Evolutionary conservation across 768 basidiomycete genomes (phyloP).

Genomic region (Lactarius quietus): DNA sequence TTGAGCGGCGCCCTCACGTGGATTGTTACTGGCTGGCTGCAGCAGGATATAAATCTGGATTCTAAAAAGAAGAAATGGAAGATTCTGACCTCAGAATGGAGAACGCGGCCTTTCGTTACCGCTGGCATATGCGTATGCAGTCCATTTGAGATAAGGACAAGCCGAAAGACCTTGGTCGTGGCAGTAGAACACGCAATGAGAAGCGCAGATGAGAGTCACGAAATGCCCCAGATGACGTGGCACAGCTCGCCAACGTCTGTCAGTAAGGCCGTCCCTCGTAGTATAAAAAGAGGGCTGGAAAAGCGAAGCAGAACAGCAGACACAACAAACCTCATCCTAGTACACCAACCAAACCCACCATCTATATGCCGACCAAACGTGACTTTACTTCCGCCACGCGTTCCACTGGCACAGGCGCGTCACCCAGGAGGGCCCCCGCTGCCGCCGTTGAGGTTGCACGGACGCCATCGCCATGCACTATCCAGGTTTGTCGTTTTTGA

Average conservation of each 20-base stretch:
- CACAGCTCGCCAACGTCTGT: neutral
- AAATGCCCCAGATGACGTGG: neutral
- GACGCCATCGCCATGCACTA: neutral
- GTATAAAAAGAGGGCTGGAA: slow-evolving; percentile 7
- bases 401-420: neutral
- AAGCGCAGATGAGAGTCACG: neutral
- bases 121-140: neutral
- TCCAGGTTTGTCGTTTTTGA: slow-evolving; percentile 4
- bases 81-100: slow-evolving; percentile 9
- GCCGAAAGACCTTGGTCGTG: slow-evolving; percentile 9
- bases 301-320: slow-evolving; percentile 1
- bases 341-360: neutral
- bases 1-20: neutral
- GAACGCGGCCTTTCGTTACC: neutral
- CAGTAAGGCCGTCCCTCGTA: neutral
- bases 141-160: neutral
- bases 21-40: neutral
- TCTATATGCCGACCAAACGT: slow-evolving; percentile 14
- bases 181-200: neutral
- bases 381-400: neutral
- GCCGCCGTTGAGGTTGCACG: neutral
- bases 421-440: neutral
- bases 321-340: neutral
- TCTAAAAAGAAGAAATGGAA: neutral
- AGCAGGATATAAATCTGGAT: neutral